Percentiles rank a stretch among this genome's conserved stretches.
phyloP scores from a whole-genome alignment of 805 yeast genomes.

The Saturnispora bothae region DNA sequence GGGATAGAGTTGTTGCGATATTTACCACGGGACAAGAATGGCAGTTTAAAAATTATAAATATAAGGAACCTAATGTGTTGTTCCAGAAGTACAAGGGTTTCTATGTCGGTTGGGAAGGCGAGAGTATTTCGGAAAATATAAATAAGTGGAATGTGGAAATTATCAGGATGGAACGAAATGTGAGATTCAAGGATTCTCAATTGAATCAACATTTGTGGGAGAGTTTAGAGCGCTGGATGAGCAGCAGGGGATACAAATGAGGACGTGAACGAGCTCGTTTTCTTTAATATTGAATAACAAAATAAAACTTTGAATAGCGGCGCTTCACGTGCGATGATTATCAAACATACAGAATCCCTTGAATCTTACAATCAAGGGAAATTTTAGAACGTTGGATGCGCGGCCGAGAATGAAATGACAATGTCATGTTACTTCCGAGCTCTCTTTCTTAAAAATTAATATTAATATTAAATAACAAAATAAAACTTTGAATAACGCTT shows the following conservation, averaged over 20 bases:
- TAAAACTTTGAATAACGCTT: too few relatives aligned
- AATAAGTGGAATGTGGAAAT: conserved; percentile 84
- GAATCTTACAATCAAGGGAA: too few relatives aligned
- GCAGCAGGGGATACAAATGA: conserved; percentile 47
- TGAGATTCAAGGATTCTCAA: conserved; percentile 82
- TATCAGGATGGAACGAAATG: conserved; percentile 67
- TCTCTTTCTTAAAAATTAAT: too few relatives aligned
- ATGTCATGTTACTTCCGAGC: too few relatives aligned
- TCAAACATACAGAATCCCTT: not conserved
- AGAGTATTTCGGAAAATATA: conserved; percentile 63
- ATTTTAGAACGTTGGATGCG: too few relatives aligned
- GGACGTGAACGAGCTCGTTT: too few relatives aligned
- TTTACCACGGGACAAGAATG: conserved; percentile 96
- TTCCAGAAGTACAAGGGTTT: conserved; percentile 82
- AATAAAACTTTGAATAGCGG: not conserved
- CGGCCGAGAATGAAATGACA: too few relatives aligned
- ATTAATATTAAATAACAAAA: too few relatives aligned
- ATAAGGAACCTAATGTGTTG: conserved; percentile 66
- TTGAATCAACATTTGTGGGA: conserved; percentile 81
- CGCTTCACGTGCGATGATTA: not conserved
- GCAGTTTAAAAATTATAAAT: conserved; percentile 87
- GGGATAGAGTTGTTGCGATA: conserved; percentile 95
- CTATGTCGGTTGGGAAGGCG: conserved; percentile 66
- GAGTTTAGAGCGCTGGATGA: conserved; percentile 62
- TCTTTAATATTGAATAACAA: not conserved